Percentiles rank a stretch among this genome's conserved stretches.
These are phyloP conservation scores for Candida oleophila DNA, from an alignment of 805 yeast species.

Conservation along the genomic window DNA sequence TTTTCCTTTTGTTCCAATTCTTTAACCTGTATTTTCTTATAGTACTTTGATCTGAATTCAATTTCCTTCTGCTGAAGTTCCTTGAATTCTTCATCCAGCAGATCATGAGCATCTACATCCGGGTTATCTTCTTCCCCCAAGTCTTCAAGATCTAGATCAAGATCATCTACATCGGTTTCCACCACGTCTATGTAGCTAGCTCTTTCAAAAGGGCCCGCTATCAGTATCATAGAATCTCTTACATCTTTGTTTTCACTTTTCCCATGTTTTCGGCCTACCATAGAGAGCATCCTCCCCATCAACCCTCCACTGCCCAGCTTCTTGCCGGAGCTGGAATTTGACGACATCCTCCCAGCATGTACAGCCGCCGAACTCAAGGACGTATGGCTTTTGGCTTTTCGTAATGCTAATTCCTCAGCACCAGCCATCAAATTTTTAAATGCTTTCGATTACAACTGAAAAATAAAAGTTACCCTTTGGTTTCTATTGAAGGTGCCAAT, in stretches of 20 bases:
- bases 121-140: not conserved
- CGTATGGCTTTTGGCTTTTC: constrained; percentile 1
- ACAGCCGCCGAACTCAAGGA: not conserved
- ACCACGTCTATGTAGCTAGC: constrained; percentile 1
- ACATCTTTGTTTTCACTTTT: not conserved
- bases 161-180: not conserved
- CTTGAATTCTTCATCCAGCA: constrained; percentile 6
- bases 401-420: constrained; percentile 3
- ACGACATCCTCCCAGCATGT: not conserved
- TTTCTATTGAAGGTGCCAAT: no score
- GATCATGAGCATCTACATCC: not conserved
- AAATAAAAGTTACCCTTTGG: no score
- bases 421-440: not conserved
- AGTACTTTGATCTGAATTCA: not conserved
- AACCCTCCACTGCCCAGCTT: constrained; percentile 2
- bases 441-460: not conserved
- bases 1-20: constrained; percentile 4
- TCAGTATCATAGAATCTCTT: not conserved
- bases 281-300: constrained; percentile 5
- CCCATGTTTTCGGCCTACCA: constrained; percentile 3
- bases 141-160: not conserved
- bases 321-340: not conserved
- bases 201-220: not conserved
- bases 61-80: constrained; percentile 3
- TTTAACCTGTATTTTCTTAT: constrained; percentile 1